Base-by-base conservation (phyloP, 805 yeast genomes). In the Millerozyma acaciae region DNA sequence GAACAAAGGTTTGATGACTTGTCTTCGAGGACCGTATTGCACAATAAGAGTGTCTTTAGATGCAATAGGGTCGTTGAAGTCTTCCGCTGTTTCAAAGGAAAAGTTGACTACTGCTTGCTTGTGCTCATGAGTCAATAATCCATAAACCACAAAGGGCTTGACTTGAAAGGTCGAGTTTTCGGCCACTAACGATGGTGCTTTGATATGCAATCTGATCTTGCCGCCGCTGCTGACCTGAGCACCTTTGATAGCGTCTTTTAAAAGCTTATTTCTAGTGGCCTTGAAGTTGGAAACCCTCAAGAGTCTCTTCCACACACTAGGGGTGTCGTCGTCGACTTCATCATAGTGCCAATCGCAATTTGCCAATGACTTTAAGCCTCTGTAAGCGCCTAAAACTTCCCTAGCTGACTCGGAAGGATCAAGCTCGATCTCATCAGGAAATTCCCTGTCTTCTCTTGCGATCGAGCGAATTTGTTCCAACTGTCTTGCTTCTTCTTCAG, bases 351-450 rank as follows among this genome's bases (percentile, higher is more conserved):
- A 90, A 25, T 75, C 71, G 43, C 93, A 78, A 38, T 80, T 78
- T 32, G 83, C 78, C 40, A 94, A 61, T 22, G 84, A 84, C 57
- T 86, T 85, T 43, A 89, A 73, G 39, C 97, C 97, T 57, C 97
- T 75, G 60, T 87, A 90, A 40, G 88, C 75, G 19, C 69, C 60
- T 37, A 93, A 68, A 43, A 86, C 73, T 42, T 88, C 87, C 47
- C 73, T 74, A 7, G 85, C 97, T 4, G 83, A 72, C 43, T 75
- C 89, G 5, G 59, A 53, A 19, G 97, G 97, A 28, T 70, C 73
- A 26, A 93, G 63, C 56, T 93, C 97, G 35, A 90, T 62, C 62
- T 93, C 98, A 60, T 93, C 99, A 0, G 97, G 97, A 68, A 88
- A 93, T 48, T 89, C 96, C 21, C 77, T 71, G 54, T 87, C 97